Evolutionary conservation across 169 alveolate species (phyloP).

Genomic region (Plasmodium ovale): DNA sequence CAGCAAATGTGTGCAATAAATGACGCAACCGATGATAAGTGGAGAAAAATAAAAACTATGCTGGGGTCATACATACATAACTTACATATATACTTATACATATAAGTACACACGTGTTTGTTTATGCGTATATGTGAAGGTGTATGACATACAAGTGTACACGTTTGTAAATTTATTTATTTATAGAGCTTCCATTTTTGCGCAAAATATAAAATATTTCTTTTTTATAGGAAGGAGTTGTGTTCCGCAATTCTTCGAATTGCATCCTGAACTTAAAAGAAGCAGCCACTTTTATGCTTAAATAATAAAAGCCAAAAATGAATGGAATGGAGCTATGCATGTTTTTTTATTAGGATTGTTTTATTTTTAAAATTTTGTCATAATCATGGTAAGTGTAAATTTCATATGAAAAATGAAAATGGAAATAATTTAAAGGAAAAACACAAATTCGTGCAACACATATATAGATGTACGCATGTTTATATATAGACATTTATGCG

Average conservation of each 20-base stretch:
- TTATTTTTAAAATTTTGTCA: too few species aligned
- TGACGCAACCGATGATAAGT: constrained; percentile 76
- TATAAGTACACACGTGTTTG: background rate
- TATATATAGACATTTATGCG: background rate
- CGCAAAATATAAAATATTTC: too few species aligned
- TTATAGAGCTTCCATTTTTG: too few species aligned
- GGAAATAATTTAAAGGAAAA: too few species aligned
- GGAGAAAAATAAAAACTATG: constrained; percentile 72
- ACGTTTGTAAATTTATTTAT: background rate
- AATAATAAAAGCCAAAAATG: background rate
- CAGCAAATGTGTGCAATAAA: constrained; percentile 74
- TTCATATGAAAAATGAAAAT: too few species aligned
- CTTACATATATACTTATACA: background rate
- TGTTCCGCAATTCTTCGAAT: constrained; percentile 69
- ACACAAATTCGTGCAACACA: too few species aligned
- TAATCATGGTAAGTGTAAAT: too few species aligned
- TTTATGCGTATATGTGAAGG: background rate
- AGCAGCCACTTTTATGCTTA: background rate
- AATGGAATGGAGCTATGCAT: background rate
- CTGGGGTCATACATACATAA: constrained; percentile 32
- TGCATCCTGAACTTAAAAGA: constrained; percentile 28
- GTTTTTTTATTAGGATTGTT: constrained; percentile 3
- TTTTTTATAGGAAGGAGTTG: constrained; percentile 62
- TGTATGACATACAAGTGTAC: background rate
- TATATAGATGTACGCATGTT: too few species aligned